These are phyloP conservation scores for Aspergillus pseudoglaucus DNA, from an alignment of 2,329 filamentous ascomycete species.

Conservation along the genomic window DNA sequence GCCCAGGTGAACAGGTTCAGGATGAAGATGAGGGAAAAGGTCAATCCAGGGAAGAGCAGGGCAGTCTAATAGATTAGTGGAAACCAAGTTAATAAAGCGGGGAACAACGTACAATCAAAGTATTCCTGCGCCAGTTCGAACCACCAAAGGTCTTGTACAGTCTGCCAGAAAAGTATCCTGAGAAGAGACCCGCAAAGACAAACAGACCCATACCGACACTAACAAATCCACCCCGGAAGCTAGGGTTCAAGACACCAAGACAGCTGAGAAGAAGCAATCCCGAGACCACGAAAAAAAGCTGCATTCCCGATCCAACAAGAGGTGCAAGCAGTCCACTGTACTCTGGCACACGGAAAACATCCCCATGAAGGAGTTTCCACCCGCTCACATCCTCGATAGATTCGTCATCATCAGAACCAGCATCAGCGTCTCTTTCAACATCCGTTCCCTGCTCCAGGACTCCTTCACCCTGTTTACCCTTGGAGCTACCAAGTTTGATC, in stretches of 20 bases:
- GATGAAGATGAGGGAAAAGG: slow-evolving; percentile 69
- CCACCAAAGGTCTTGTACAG: slow-evolving; percentile 81
- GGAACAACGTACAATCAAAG: slow-evolving; percentile 49
- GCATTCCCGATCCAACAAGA: slow-evolving; percentile 76
- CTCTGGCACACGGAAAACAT: slow-evolving; percentile 71
- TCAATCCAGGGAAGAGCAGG: slow-evolving; percentile 68
- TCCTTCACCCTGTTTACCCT: slow-evolving; percentile 41
- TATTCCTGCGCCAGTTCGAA: slow-evolving; percentile 67
- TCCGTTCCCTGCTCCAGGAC: slow-evolving; percentile 57
- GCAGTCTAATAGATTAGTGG: slow-evolving; percentile 49
- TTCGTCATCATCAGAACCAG: slow-evolving; percentile 62
- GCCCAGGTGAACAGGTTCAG: slow-evolving; percentile 88
- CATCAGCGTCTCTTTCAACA: slow-evolving; percentile 47
- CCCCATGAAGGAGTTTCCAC: slow-evolving; percentile 84
- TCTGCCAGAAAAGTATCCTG: slow-evolving; percentile 78
- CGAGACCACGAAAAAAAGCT: slow-evolving; percentile 73
- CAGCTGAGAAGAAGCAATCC: slow-evolving; percentile 68
- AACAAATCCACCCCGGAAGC: slow-evolving; percentile 83
- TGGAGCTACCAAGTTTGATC: slow-evolving; percentile 41
- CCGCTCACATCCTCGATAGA: slow-evolving; percentile 71
- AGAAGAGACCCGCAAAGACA: slow-evolving; percentile 74
- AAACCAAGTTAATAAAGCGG: background rate
- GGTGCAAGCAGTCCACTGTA: slow-evolving; percentile 70
- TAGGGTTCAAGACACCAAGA: slow-evolving; percentile 73
- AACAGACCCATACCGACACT: slow-evolving; percentile 79